Evolutionary conservation across 257 asterid genomes (phyloP).

Genomic region (Euphrasia confusa): DNA sequence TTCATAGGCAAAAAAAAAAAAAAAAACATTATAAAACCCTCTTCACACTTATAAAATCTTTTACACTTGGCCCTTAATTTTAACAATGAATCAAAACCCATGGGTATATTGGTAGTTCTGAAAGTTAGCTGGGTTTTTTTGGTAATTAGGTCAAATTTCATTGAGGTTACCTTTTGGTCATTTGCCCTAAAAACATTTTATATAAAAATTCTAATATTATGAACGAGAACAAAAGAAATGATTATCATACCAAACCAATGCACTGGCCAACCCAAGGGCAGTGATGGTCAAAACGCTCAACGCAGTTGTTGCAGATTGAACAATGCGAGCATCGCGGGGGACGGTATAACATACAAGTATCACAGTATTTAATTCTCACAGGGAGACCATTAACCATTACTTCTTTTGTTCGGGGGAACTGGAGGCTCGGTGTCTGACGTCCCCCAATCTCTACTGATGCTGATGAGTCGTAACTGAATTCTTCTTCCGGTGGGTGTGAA

Average conservation of each 20-base stretch:
- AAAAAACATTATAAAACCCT: too few species aligned
- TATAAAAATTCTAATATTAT: background rate
- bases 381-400: conserved; percentile 94
- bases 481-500: conserved; percentile 97
- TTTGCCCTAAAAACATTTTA: background rate
- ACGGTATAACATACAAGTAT: conserved; percentile 97
- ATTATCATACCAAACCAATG: conserved; percentile 71
- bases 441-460: conserved; percentile 80
- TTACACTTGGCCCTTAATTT: too few species aligned
- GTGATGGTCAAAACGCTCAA: conserved; percentile 97
- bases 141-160: too few species aligned
- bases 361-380: conserved; percentile 90
- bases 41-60: too few species aligned
- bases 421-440: conserved; percentile 91
- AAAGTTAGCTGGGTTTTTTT: background rate
- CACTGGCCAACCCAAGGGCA: conserved; percentile 99
- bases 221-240: background rate
- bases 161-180: background rate
- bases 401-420: conserved; percentile 91
- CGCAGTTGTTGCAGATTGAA: conserved; percentile 94
- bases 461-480: conserved; percentile 65
- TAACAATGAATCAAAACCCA: background rate
- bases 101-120: background rate
- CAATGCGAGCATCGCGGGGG: conserved; percentile 99
- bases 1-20: background rate